Conservation (phyloP, 2,329 filamentous ascomycete species). For the Dendryphion nanum region DNA sequence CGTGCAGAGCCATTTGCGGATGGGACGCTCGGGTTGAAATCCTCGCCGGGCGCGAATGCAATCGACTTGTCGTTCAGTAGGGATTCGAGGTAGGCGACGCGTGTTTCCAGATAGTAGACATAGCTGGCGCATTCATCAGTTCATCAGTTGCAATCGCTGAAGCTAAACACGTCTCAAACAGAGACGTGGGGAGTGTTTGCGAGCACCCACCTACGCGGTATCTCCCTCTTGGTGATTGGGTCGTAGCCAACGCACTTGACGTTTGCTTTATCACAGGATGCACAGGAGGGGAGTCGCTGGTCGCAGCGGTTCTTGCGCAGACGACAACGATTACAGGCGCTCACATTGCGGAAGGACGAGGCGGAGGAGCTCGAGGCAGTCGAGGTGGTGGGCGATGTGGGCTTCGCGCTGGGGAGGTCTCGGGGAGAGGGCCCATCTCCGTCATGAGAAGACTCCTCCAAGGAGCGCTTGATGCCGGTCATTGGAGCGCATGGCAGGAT, state of each 20-base stretch:
- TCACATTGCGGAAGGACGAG: conserved; percentile 59
- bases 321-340: conserved; percentile 77
- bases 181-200: too few relatives aligned
- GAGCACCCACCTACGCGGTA: conserved; percentile 68
- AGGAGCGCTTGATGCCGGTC: conserved; percentile 40
- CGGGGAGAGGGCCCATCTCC: conserved; percentile 30
- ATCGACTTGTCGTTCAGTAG: conserved; percentile 69
- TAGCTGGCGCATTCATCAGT: conserved; percentile 68
- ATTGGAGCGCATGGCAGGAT: conserved; percentile 39
- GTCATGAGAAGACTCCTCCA: conserved; percentile 37
- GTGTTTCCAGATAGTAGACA: conserved; percentile 89
- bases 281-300: conserved; percentile 86
- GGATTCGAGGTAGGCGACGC: conserved; percentile 78
- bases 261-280: conserved; percentile 87
- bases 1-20: conserved; percentile 31
- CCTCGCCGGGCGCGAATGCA: conserved; percentile 66
- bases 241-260: conserved; percentile 94
- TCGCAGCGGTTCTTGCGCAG: conserved; percentile 94
- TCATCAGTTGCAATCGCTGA: too few relatives aligned
- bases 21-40: conserved; percentile 53
- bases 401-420: conserved; percentile 24
- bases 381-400: conserved; percentile 29
- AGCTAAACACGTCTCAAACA: neutral
- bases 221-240: conserved; percentile 93
- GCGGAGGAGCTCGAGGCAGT: conserved; percentile 16